Evolutionary conservation across 768 basidiomycete species (phyloP).

Genomic region (Rickenella mellea): DNA sequence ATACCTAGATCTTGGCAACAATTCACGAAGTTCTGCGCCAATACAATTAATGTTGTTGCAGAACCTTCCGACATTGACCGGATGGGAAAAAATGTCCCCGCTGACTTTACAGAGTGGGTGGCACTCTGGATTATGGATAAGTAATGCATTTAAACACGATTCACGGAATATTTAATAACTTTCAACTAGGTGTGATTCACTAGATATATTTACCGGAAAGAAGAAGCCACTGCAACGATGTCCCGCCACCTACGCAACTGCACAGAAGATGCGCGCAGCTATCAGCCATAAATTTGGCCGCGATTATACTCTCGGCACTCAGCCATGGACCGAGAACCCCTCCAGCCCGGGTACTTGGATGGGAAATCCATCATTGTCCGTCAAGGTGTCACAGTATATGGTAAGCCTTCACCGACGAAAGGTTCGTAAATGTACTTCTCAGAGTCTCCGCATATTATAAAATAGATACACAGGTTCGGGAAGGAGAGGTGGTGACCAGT

Average conservation of each 20-base stretch:
- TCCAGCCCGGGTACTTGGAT: slow-evolving; percentile 1
- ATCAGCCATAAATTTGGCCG: slow-evolving; percentile 13
- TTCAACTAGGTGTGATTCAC: slow-evolving; percentile 11
- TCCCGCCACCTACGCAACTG: background rate
- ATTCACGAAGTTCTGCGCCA: no score
- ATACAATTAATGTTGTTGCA: no score
- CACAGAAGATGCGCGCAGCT: slow-evolving; percentile 16
- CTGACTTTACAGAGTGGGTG: slow-evolving; percentile 8
- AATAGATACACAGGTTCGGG: slow-evolving; percentile 8
- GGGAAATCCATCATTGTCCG: slow-evolving; percentile 16
- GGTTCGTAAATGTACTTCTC: slow-evolving; percentile 6
- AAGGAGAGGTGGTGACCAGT: slow-evolving; percentile 14
- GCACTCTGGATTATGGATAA: slow-evolving; percentile 11
- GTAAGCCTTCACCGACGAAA: slow-evolving; percentile 14
- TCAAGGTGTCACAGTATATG: slow-evolving; percentile 14
- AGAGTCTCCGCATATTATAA: background rate
- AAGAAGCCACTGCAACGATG: background rate
- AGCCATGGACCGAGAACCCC: slow-evolving; percentile 9
- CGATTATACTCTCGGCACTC: slow-evolving; percentile 7
- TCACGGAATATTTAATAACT: no score
- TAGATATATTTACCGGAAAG: slow-evolving; percentile 8
- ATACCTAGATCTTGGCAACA: no score
- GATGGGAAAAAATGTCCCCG: no score
- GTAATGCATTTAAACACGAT: no score
- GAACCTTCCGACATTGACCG: no score